Evolutionary conservation across 495 filamentous ascomycete genomes (phyloP).

Genomic region (Aspergillus conjunctus): DNA sequence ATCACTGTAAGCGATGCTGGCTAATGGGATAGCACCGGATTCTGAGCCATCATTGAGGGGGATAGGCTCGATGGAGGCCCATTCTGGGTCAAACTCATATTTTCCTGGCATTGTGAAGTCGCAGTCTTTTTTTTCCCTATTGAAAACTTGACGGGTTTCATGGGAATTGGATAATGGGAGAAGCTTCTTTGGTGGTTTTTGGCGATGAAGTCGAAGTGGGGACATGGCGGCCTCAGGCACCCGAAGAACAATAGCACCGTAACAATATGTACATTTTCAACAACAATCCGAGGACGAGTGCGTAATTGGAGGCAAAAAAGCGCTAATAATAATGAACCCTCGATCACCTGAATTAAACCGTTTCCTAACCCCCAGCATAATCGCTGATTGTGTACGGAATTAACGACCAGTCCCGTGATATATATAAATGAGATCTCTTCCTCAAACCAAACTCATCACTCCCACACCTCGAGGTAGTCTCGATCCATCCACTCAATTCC

Average conservation of each 20-base stretch:
- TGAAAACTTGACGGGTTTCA: background rate
- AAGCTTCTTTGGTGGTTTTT: background rate
- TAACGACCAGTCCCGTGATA: too few species aligned
- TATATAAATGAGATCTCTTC: too few species aligned
- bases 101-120: conserved; percentile 35
- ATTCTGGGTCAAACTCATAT: conserved; percentile 72
- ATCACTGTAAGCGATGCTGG: conserved; percentile 81
- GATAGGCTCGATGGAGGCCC: conserved; percentile 82
- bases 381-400: too few species aligned
- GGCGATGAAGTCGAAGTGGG: conserved; percentile 26
- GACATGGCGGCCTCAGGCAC: conserved; percentile 27
- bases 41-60: conserved; percentile 74
- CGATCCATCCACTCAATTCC: too few species aligned
- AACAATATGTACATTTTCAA: conserved; percentile 8
- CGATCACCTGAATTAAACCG: too few species aligned
- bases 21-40: conserved; percentile 65
- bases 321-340: too few species aligned
- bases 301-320: too few species aligned
- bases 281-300: too few species aligned
- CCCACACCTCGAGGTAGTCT: too few species aligned
- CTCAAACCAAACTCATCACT: too few species aligned
- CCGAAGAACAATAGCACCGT: conserved; percentile 24
- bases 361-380: too few species aligned
- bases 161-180: background rate
- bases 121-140: background rate